A percentile compares a stretch with the other conserved stretches of the same genome.
Conservation (phyloP, 305 asterid genomes). For the Solanum aculeatissimum region DNA sequence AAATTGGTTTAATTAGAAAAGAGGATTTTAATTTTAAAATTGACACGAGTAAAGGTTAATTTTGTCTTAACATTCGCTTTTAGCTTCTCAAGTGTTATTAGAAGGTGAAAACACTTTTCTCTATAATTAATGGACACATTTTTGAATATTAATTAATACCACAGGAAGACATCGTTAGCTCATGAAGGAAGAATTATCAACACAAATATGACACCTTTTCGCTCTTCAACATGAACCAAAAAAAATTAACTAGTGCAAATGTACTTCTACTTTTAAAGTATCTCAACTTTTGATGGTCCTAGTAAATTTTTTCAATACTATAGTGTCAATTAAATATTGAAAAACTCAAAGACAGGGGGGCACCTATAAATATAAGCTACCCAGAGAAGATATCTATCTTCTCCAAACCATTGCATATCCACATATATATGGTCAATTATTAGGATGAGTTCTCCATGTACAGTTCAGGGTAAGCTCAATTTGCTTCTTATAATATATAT, state of each 20-base stretch:
- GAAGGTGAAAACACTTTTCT: neutral
- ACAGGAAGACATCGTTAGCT: neutral
- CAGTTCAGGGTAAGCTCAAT: neutral
- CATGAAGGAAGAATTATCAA: neutral
- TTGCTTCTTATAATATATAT: neutral
- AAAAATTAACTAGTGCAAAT: neutral
- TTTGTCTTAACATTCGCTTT: neutral
- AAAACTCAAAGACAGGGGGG: neutral
- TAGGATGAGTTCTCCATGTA: neutral
- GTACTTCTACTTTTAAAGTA: neutral
- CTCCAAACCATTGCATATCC: neutral
- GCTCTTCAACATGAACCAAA: neutral
- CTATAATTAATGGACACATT: no score
- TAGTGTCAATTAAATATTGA: neutral
- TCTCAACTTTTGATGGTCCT: neutral
- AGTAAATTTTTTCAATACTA: neutral
- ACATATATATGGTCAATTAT: neutral
- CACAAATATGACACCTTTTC: no score
- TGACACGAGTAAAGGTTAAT: neutral
- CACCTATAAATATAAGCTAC: neutral
- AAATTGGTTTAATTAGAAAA: neutral
- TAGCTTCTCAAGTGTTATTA: neutral
- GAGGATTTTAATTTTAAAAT: neutral
- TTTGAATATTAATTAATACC: no score
- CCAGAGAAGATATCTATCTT: neutral